A percentile compares a stretch with the other conserved stretches of the same genome.
Evolutionary conservation across 2,329 filamentous ascomycete genomes (phyloP).

Genomic region (Aureobasidium mangrovei): DNA sequence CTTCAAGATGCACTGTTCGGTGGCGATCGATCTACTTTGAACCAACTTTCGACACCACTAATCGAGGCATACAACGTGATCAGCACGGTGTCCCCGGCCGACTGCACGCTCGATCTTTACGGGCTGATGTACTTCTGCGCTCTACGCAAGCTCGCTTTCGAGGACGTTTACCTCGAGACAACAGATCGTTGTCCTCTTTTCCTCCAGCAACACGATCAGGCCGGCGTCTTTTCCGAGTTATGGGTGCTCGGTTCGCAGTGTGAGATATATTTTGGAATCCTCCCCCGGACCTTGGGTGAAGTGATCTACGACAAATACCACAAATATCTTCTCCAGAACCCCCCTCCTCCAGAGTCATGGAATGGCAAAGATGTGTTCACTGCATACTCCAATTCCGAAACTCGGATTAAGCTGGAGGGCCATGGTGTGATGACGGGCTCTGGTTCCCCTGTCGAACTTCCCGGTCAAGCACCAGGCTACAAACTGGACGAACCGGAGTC

Average conservation of each 20-base stretch:
- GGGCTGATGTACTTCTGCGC: slow-evolving; percentile 50
- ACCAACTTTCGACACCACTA: slow-evolving; percentile 12
- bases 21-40: slow-evolving; percentile 20
- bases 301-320: slow-evolving; percentile 16
- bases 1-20: slow-evolving; percentile 26
- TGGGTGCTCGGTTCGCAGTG: slow-evolving; percentile 56
- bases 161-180: slow-evolving; percentile 55
- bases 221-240: slow-evolving; percentile 54
- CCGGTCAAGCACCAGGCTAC: slow-evolving; percentile 14
- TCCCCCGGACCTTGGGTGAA: slow-evolving; percentile 16
- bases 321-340: slow-evolving; percentile 13
- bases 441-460: slow-evolving; percentile 13
- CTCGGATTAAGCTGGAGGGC: slow-evolving; percentile 14
- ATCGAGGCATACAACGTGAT: slow-evolving; percentile 12
- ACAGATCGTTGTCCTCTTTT: slow-evolving; percentile 54
- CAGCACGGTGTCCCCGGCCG: neutral
- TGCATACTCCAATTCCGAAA: slow-evolving; percentile 22
- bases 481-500: slow-evolving; percentile 15
- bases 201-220: slow-evolving; percentile 53
- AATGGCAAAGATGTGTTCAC: slow-evolving; percentile 18
- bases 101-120: slow-evolving; percentile 40
- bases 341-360: slow-evolving; percentile 17
- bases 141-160: slow-evolving; percentile 47
- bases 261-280: slow-evolving; percentile 52
- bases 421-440: slow-evolving; percentile 14